Evolutionary conservation across 192 early-diverging fungal genomes (phyloP), one percentile per base, ranked within the genome.

Genomic region (Cladochytrium replicatum): DNA sequence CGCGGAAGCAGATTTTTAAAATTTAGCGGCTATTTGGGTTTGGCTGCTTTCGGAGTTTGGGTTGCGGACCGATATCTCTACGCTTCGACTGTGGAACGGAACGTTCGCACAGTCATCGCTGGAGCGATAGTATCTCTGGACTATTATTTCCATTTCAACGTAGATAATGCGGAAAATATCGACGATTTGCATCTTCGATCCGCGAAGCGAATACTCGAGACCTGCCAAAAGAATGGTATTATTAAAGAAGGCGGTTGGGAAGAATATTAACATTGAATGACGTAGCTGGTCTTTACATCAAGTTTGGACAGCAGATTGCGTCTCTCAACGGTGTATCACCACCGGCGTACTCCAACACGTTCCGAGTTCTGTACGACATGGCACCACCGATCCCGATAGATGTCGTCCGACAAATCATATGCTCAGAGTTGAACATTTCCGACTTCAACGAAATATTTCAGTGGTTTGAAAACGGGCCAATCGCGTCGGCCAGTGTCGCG

Each of bases 401-500:
- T 4, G 58, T 67, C 4, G 81, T 92, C 1, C 71, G 64, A 29
- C 66, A 67, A 8, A 81, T 89, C 17, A 75, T 97, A 48, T 54
- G 52, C 42, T 60, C 70, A 19, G 81, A 91, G 26, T 79, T 93
- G 55, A 70, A 71, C 11, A 58, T 59, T 17, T 32, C 21, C 15
- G n/a, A 37, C 9, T 60, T 64, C 2, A 26, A 57, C 25, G 64
- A 73, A 6, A 41, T 72, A 24, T 97, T 93, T 70, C 59, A 54
- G 4, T 68, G 72, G 1, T 93, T 97, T 58, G 76, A 78, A 13
- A 42, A 52, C 3, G 28, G 58, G 8, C 84, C 93, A 5, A 62
- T 89, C 8, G 93, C 89, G 0, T 84, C 84, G 4, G 93, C 93
- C 0, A 93, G 89, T n/a, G 87, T 97, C 41, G 93, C 91, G 0